These are phyloP conservation scores for Prototheca wickerhamii DNA, from an alignment of 163 green algal species.

Conservation along the genomic window DNA sequence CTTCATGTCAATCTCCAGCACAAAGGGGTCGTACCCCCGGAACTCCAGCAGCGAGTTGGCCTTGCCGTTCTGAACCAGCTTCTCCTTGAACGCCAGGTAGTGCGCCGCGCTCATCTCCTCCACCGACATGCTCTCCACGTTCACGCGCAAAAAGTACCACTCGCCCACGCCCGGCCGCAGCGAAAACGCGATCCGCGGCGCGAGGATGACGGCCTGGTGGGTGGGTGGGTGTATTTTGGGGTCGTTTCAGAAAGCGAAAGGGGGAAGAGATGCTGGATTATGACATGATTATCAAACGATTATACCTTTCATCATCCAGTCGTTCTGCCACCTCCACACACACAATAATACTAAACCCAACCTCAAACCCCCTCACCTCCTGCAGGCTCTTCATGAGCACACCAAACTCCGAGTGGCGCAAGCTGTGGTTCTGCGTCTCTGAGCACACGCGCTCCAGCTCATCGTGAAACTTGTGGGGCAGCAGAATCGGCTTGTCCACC, in stretches of 20 bases:
- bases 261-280: too few relatives aligned
- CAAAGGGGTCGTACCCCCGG: conserved; percentile 39
- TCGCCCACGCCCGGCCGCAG: conserved; percentile 45
- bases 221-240: too few relatives aligned
- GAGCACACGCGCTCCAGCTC: conserved; percentile 32
- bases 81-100: conserved; percentile 73
- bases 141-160: conserved; percentile 54
- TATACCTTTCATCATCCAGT: not conserved
- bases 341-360: not conserved
- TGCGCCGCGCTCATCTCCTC: conserved; percentile 41
- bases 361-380: conserved; percentile 12
- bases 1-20: conserved; percentile 52
- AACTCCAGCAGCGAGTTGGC: not conserved
- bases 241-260: too few relatives aligned
- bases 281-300: not conserved
- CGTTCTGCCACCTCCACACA: not conserved
- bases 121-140: conserved; percentile 43
- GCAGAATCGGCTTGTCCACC: conserved; percentile 30
- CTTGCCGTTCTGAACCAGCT: conserved; percentile 25
- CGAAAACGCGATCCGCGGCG: conserved; percentile 38
- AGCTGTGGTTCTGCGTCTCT: conserved; percentile 10
- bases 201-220: conserved; percentile 43
- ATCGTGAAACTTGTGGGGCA: conserved; percentile 50
- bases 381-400: conserved; percentile 31
- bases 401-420: conserved; percentile 18